Evolutionary conservation across 2,329 filamentous ascomycete genomes (phyloP).

Genomic region (Calonectria naviculata): DNA sequence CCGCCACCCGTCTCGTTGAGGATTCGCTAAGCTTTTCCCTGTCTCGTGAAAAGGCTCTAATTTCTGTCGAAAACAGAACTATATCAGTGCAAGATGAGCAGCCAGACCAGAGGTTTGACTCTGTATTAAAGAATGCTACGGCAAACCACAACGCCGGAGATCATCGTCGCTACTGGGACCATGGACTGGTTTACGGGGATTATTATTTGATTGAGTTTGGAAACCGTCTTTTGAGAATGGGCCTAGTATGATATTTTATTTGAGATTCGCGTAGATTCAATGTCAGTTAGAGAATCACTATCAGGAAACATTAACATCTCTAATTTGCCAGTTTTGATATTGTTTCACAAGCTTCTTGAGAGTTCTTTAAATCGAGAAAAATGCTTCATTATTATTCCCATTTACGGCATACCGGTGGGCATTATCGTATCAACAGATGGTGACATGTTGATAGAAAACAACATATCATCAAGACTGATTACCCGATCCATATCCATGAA

Average conservation of each 20-base stretch:
- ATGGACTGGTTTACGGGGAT: constrained; percentile 60
- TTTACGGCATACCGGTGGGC: background rate
- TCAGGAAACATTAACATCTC: background rate
- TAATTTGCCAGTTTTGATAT: background rate
- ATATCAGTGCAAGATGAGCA: background rate
- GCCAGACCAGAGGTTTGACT: constrained; percentile 37
- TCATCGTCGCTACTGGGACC: constrained; percentile 43
- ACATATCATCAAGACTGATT: constrained; percentile 15
- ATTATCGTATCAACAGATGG: background rate
- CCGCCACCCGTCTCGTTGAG: constrained; percentile 42
- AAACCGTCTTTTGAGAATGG: constrained; percentile 22
- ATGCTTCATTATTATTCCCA: background rate
- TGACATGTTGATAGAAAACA: constrained; percentile 11
- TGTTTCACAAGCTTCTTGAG: too few relatives aligned
- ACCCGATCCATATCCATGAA: constrained; percentile 23
- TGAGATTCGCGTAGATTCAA: background rate
- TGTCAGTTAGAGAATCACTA: background rate
- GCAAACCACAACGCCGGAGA: constrained; percentile 47
- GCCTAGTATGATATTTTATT: background rate
- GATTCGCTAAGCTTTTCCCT: constrained; percentile 45
- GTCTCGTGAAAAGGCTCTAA: constrained; percentile 22
- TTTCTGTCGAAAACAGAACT: background rate
- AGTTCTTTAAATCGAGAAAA: background rate
- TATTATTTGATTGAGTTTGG: constrained; percentile 55
- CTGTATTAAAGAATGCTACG: constrained; percentile 39